Conservation (phyloP, 768 basidiomycete species). For the Suillus decipiens region DNA sequence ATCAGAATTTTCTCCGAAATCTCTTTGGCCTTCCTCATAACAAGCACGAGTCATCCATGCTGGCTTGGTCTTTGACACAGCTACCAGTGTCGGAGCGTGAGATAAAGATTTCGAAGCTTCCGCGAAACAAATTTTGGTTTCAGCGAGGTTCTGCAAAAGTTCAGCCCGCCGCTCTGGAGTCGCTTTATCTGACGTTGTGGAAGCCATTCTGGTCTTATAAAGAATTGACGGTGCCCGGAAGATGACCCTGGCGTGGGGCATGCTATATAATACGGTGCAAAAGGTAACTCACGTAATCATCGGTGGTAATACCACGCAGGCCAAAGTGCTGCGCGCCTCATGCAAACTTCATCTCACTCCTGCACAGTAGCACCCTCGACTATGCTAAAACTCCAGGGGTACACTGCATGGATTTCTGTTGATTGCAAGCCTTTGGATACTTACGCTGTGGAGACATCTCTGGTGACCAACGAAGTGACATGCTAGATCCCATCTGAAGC, state of each 20-base stretch:
- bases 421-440: constrained; percentile 28
- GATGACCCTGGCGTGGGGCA: background rate
- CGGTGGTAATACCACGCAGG: background rate
- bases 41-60: constrained; percentile 83
- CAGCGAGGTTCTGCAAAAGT: constrained; percentile 52
- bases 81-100: constrained; percentile 56
- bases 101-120: constrained; percentile 31
- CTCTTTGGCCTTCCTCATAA: constrained; percentile 77
- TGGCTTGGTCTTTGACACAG: constrained; percentile 94
- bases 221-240: constrained; percentile 11
- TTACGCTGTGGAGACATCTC: constrained; percentile 25
- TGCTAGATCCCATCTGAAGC: constrained; percentile 33
- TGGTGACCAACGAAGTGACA: constrained; percentile 19
- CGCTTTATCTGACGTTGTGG: constrained; percentile 19
- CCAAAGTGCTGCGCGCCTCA: background rate
- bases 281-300: constrained; percentile 24
- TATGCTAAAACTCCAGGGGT: constrained; percentile 24
- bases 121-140: constrained; percentile 52
- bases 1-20: constrained; percentile 98
- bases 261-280: background rate
- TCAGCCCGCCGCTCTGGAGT: constrained; percentile 51
- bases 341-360: constrained; percentile 6
- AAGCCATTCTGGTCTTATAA: constrained; percentile 21
- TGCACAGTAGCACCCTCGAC: background rate
- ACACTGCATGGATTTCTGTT: constrained; percentile 32